Percentiles rank a stretch among this genome's conserved stretches.
Conservation (phyloP, 768 basidiomycete species). For the Baorangia bicolor region DNA sequence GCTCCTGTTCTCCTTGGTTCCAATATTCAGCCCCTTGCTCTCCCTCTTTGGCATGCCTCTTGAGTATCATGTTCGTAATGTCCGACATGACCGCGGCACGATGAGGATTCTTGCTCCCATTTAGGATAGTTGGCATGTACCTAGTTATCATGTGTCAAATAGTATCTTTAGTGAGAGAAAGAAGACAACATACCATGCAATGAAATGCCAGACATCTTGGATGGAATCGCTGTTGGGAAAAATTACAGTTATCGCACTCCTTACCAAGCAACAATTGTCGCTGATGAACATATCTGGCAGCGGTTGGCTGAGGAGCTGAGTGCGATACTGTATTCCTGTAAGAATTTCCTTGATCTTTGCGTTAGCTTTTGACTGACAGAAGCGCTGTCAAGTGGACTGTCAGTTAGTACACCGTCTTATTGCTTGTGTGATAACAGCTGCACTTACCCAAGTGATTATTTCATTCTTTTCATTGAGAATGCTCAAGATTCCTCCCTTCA, state of each 20-base stretch:
- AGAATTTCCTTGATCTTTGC: not conserved
- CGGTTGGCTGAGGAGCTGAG: not conserved
- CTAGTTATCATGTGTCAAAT: no score
- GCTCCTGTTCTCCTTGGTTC: not conserved
- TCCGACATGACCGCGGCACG: not conserved
- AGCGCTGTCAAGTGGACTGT: not conserved
- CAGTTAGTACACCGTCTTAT: no score
- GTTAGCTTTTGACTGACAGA: not conserved
- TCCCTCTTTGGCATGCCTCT: not conserved
- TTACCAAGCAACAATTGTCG: not conserved
- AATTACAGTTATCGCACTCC: not conserved
- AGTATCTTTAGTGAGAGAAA: no score
- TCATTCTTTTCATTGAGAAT: no score
- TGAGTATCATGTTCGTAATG: not conserved
- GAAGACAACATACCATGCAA: not conserved
- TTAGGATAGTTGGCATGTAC: not conserved
- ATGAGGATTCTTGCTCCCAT: not conserved
- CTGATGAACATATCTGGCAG: not conserved
- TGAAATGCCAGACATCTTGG: not conserved
- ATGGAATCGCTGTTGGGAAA: not conserved
- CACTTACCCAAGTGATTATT: no score
- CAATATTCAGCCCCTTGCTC: not conserved
- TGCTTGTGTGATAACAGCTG: no score
- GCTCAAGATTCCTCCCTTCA: not conserved
- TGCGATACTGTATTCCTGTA: no score